Base-by-base conservation (phyloP, 2,329 filamentous ascomycete genomes). In the Calonectria leucothoes region DNA sequence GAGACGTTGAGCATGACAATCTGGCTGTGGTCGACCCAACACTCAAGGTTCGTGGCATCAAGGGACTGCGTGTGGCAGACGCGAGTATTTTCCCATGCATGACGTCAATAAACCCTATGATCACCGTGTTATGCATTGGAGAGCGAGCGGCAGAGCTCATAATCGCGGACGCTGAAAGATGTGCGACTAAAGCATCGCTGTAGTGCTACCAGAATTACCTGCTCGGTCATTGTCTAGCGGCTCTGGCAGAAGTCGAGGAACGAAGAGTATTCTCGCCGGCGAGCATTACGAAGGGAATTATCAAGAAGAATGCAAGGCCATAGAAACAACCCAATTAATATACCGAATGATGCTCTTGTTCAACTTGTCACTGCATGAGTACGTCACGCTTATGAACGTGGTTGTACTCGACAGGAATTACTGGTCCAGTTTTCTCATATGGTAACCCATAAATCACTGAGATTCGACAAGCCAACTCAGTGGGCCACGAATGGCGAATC, bases 81-180 rank as follows among this genome's bases (percentile, higher is more conserved):
- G 69, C 61, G 20, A 63, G 69, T 5, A 39, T 71, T 27, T 71
- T 71, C 23, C 61, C 69, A 15, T 66, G 57, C 8, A 71, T 71
- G 63, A 49, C 63, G 6, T 59, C 69, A 12, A 63, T 71, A 2
- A 66, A 67, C 29, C 49, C 65, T 5, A 71, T 71, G 69, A n/a
- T 66, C 27, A 71, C 69, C 6, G 69, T 70, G 23, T 31, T 71
- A n/a, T 65, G 35, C 23, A 42, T 71, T 15, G 69, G 69, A 29
- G 69, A 71, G n/a, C 48, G 69, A 27, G 61, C 61, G 17, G 69
- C 69, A 4, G 69, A 71, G n/a, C 4, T 71, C 17, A 61, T 71
- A 27, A 35, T 61, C 31, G 52, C 23, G 11, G 70, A 72, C 4
- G 51, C 64, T 8, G n/a, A 31, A 48, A 64, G 31, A 7, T 27